Conservation (phyloP, 345 rosid genomes). For the Lagerstroemia speciosa region DNA sequence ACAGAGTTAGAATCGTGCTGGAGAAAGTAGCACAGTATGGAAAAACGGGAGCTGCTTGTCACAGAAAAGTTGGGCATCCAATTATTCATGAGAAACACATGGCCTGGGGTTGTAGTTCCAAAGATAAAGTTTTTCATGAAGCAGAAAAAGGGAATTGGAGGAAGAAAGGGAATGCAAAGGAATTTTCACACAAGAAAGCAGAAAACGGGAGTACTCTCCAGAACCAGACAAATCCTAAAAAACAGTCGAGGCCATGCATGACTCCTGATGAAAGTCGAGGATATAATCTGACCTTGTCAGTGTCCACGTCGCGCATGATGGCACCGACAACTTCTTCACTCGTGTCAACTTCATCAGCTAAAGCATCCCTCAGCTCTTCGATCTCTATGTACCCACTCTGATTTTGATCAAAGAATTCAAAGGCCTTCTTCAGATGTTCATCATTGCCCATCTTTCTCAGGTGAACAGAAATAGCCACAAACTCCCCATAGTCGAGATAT, state of each 20-base stretch:
- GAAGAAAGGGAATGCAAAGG: neutral
- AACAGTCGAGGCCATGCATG: neutral
- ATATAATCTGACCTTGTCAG: constrained; percentile 70
- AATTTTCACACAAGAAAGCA: neutral
- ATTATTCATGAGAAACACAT: too few relatives aligned
- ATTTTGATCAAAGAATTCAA: constrained; percentile 67
- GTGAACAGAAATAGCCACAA: constrained; percentile 81
- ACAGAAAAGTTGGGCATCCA: neutral
- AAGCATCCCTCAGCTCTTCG: constrained; percentile 69
- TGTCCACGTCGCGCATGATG: constrained; percentile 89
- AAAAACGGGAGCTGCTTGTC: neutral
- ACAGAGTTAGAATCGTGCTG: neutral
- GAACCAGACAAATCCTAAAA: too few relatives aligned
- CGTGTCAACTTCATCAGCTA: constrained; percentile 62
- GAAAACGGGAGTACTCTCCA: too few relatives aligned
- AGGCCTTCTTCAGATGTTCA: constrained; percentile 81
- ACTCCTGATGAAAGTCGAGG: neutral
- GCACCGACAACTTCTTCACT: constrained; percentile 71
- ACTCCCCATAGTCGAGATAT: constrained; percentile 65
- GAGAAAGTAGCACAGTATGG: neutral
- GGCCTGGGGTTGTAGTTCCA: neutral
- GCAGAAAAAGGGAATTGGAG: neutral
- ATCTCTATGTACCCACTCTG: constrained; percentile 73
- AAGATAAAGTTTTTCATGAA: neutral
- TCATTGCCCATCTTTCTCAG: constrained; percentile 83